Conservation (phyloP, 176 grass and related monocot species). For the Oryza punctata region DNA sequence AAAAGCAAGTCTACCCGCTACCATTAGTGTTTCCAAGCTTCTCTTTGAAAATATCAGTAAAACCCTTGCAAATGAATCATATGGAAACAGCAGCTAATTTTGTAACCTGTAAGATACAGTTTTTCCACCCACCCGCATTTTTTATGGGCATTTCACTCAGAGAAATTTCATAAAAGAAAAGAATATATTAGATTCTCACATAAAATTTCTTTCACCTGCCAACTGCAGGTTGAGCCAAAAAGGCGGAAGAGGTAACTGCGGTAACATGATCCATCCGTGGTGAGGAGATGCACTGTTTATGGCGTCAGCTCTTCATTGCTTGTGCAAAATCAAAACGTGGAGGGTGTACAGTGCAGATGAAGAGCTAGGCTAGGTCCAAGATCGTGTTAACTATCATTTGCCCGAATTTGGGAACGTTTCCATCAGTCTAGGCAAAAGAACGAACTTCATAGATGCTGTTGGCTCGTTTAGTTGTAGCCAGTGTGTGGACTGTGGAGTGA, state of each 20-base stretch:
- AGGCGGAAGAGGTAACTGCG: slow-evolving; percentile 71
- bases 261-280: slow-evolving; percentile 5
- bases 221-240: slow-evolving; percentile 70
- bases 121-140: slow-evolving; percentile 1
- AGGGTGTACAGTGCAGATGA: slow-evolving; percentile 55
- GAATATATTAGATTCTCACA: too few relatives aligned
- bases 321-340: slow-evolving; percentile 40
- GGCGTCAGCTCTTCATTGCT: slow-evolving; percentile 39
- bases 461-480: slow-evolving; percentile 25
- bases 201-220: neutral
- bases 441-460: slow-evolving; percentile 13
- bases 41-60: neutral
- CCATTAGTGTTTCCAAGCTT: neutral
- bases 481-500: neutral
- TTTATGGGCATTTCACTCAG: neutral
- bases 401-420: slow-evolving; percentile 42
- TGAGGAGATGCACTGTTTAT: slow-evolving; percentile 38
- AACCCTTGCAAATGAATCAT: neutral
- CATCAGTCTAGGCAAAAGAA: slow-evolving; percentile 32
- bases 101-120: neutral
- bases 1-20: neutral
- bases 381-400: slow-evolving; percentile 37
- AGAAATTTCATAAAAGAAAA: neutral
- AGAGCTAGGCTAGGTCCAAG: slow-evolving; percentile 46
- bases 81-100: neutral